Evolutionary conservation across 148 eudicot species (phyloP).

Genomic region (Rhododendron williamsianum): DNA sequence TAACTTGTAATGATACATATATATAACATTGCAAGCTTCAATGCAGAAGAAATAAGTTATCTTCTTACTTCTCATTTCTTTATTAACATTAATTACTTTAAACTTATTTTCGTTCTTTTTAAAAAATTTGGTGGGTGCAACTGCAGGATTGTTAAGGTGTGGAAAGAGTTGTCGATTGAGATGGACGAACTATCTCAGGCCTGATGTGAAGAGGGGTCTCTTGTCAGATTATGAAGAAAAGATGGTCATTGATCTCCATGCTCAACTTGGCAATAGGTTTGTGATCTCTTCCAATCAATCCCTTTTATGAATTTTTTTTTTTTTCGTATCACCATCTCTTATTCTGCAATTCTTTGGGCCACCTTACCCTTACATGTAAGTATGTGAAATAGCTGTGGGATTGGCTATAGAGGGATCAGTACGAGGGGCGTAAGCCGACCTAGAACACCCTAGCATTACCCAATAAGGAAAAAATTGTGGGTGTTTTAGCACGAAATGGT

Average conservation of each 20-base stretch:
- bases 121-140: not conserved
- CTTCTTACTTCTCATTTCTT: not conserved
- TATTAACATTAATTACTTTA: not conserved
- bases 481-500: too few relatives aligned
- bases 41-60: not conserved
- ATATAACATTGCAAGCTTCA: not conserved
- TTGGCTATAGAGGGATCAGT: too few relatives aligned
- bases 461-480: too few relatives aligned
- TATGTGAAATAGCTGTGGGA: too few relatives aligned
- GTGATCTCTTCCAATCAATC: not conserved
- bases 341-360: not conserved
- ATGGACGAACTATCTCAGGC: constrained; percentile 55
- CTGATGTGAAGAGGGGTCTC: constrained; percentile 48
- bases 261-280: constrained; percentile 58
- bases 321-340: not conserved
- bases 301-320: not conserved
- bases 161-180: constrained; percentile 57
- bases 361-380: not conserved
- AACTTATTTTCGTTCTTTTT: not conserved
- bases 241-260: constrained; percentile 54
- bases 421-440: too few relatives aligned
- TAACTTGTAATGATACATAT: not conserved
- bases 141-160: constrained; percentile 45
- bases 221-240: constrained; percentile 48
- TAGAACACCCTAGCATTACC: too few relatives aligned